Evolutionary conservation across 1,284 basidiomycete genomes (phyloP).

Genomic region (Inonotus obliquus): DNA sequence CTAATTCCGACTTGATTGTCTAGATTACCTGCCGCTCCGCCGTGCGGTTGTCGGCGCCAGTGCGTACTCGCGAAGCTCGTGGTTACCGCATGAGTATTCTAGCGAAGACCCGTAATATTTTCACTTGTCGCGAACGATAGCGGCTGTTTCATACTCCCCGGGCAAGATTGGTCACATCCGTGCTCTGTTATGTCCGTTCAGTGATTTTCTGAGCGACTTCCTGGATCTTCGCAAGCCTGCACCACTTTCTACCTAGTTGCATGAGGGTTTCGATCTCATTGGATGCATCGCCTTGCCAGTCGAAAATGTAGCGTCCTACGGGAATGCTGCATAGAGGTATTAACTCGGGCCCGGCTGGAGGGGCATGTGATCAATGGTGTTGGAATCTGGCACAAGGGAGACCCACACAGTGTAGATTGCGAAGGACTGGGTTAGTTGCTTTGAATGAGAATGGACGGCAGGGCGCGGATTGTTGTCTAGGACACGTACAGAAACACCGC

Average conservation of each 20-base stretch:
- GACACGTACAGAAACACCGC: conserved; percentile 1
- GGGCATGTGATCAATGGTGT: background rate
- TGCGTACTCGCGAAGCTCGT: background rate
- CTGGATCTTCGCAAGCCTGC: background rate
- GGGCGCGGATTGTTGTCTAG: background rate
- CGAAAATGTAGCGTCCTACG: conserved; percentile 14
- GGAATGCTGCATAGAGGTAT: conserved; percentile 14
- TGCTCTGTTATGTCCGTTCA: background rate
- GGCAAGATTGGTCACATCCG: background rate
- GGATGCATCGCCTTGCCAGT: background rate
- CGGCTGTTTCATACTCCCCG: background rate
- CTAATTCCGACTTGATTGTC: background rate
- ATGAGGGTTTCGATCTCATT: background rate
- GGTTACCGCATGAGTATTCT: background rate
- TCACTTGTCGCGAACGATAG: background rate
- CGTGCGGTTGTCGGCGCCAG: background rate
- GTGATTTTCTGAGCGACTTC: background rate
- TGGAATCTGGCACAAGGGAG: background rate
- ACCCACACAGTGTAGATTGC: background rate
- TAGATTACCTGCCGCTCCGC: background rate
- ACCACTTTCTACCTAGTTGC: background rate
- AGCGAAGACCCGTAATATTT: conserved; percentile 5
- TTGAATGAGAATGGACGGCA: background rate
- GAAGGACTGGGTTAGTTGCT: background rate
- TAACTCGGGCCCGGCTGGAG: conserved; percentile 3